Evolutionary conservation across 2,329 filamentous ascomycete genomes (phyloP).

Genomic region (Alternaria brassicae): DNA sequence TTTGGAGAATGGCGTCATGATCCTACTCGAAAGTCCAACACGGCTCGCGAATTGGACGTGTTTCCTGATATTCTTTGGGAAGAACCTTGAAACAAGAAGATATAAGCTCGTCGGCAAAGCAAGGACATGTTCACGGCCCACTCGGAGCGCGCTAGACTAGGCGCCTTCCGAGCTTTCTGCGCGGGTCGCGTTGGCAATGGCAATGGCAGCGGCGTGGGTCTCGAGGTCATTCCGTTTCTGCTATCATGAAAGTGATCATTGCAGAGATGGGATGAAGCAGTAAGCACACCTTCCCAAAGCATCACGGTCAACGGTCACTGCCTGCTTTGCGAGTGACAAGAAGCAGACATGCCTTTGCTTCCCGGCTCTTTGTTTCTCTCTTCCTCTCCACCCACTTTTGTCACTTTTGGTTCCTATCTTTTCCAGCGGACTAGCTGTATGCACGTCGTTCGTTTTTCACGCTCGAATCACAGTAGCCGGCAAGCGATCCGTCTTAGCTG

Average conservation of each 20-base stretch:
- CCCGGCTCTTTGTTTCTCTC: neutral
- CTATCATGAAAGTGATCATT: slow-evolving; percentile 2
- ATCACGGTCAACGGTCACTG: neutral
- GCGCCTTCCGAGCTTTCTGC: slow-evolving; percentile 4
- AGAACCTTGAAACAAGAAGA: neutral
- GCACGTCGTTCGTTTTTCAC: slow-evolving; percentile 5
- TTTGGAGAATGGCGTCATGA: slow-evolving; percentile 12
- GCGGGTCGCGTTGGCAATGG: slow-evolving; percentile 8
- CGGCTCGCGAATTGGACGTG: slow-evolving; percentile 5
- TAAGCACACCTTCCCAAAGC: slow-evolving; percentile 4
- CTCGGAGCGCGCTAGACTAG: slow-evolving; percentile 5
- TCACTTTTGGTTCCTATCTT: slow-evolving; percentile 2
- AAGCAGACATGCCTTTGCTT: neutral
- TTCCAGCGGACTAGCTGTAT: slow-evolving; percentile 4
- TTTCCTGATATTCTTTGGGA: neutral
- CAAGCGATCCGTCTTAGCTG: slow-evolving; percentile 17
- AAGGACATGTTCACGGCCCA: slow-evolving; percentile 8
- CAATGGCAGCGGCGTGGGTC: slow-evolving; percentile 8
- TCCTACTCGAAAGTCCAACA: neutral
- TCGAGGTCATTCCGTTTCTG: slow-evolving; percentile 12
- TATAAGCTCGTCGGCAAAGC: neutral
- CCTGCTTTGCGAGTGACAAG: neutral
- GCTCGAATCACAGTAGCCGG: slow-evolving; percentile 16
- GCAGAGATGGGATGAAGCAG: neutral
- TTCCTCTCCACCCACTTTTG: neutral